These are phyloP conservation scores for Phytophthora meadii DNA, from an alignment of 352 stramenopile species.

Conservation along the genomic window DNA sequence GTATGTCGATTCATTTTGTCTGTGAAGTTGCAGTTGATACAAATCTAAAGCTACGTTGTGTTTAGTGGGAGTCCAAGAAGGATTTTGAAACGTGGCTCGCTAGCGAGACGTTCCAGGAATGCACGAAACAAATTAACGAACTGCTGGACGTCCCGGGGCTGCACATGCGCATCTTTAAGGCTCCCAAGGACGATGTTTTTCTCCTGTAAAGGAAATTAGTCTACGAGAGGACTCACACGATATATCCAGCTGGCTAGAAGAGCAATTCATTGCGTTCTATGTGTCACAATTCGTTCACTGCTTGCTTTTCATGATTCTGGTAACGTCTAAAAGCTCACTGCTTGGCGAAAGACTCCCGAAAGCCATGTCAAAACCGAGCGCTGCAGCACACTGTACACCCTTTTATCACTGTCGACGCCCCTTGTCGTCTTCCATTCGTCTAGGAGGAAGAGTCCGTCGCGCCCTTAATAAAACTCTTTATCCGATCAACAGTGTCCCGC, in stretches of 20 bases:
- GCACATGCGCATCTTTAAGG: slow-evolving; percentile 84
- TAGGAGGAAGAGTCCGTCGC: slow-evolving; percentile 49
- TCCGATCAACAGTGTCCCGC: slow-evolving; percentile 84
- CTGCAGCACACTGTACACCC: slow-evolving; percentile 19
- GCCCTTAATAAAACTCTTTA: slow-evolving; percentile 90
- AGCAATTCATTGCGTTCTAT: slow-evolving; percentile 26
- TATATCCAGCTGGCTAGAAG: slow-evolving; percentile 19
- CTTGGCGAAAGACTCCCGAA: slow-evolving; percentile 17
- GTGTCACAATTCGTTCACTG: slow-evolving; percentile 25
- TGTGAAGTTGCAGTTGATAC: slow-evolving; percentile 1
- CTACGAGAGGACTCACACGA: background rate
- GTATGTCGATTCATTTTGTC: slow-evolving; percentile 21
- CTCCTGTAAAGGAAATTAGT: slow-evolving; percentile 50
- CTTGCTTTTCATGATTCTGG: slow-evolving; percentile 10
- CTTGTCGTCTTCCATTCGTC: slow-evolving; percentile 7
- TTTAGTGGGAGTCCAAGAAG: slow-evolving; percentile 79
- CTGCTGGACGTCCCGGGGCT: slow-evolving; percentile 83
- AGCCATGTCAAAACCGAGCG: slow-evolving; percentile 27
- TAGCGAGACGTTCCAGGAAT: slow-evolving; percentile 82
- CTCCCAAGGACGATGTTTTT: slow-evolving; percentile 84
- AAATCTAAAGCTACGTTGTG: background rate
- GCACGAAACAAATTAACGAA: slow-evolving; percentile 85
- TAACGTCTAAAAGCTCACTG: slow-evolving; percentile 32
- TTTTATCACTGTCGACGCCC: slow-evolving; percentile 9
- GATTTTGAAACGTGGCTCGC: slow-evolving; percentile 83